phyloP scores from a whole-genome alignment of 257 asterid species.

The Gentiana macrophylla region DNA sequence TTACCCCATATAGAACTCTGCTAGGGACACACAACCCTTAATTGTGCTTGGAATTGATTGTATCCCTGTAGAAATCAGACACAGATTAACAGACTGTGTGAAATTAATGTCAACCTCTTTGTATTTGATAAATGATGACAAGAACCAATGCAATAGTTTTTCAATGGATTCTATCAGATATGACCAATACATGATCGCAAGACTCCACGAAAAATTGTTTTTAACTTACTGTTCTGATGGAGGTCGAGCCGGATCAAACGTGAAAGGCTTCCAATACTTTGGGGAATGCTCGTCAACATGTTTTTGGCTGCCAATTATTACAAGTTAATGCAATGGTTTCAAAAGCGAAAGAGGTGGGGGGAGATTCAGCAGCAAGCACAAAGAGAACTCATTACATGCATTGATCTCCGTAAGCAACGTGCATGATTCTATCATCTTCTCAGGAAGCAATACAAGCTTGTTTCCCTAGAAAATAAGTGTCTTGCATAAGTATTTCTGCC shows the following conservation, averaged over 20 bases:
- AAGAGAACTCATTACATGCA: constrained; percentile 52
- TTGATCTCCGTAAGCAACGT: constrained; percentile 73
- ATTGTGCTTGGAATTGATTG: constrained; percentile 78
- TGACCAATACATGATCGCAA: not conserved
- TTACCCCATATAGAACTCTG: constrained; percentile 90
- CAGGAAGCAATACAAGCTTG: constrained; percentile 49
- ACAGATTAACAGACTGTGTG: constrained; percentile 7
- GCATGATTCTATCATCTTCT: constrained; percentile 64
- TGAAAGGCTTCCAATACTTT: constrained; percentile 71
- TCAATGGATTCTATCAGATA: constrained; percentile 7
- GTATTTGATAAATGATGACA: not conserved
- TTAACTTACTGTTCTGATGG: constrained; percentile 82
- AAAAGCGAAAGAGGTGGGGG: constrained; percentile 14
- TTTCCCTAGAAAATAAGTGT: constrained; percentile 55
- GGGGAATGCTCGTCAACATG: constrained; percentile 55
- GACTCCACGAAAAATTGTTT: constrained; percentile 6
- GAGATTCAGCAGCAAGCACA: not conserved
- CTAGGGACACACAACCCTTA: constrained; percentile 68
- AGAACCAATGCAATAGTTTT: not conserved
- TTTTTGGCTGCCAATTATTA: constrained; percentile 53
- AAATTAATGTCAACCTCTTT: constrained; percentile 1
- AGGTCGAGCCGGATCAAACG: constrained; percentile 79
- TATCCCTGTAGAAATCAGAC: constrained; percentile 51
- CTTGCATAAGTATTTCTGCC: constrained; percentile 2
- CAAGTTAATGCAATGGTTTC: constrained; percentile 11